Evolutionary conservation across 139 green algal genomes (phyloP).

Genomic region (Chlamydomonas sp.): DNA sequence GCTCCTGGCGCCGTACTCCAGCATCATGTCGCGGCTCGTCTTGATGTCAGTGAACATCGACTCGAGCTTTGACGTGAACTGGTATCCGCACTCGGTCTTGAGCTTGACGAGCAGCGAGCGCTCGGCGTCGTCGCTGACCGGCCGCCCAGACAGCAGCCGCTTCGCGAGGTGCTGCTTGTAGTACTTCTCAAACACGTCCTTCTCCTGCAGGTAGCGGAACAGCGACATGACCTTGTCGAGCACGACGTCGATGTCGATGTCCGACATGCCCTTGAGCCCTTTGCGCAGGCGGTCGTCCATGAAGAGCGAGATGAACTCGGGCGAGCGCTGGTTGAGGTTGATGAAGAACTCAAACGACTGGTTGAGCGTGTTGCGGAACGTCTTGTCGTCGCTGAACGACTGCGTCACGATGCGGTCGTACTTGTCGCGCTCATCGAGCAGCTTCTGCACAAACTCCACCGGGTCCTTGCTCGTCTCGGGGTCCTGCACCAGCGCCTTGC

Average conservation of each 20-base stretch:
- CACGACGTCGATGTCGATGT: slow-evolving; percentile 80
- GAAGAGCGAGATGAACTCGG: slow-evolving; percentile 95
- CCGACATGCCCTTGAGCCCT: slow-evolving; percentile 63
- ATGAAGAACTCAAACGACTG: slow-evolving; percentile 90
- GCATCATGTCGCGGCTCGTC: slow-evolving; percentile 79
- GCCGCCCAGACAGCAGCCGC: slow-evolving; percentile 73
- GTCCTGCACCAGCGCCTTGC: slow-evolving; percentile 55
- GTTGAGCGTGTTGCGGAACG: slow-evolving; percentile 84
- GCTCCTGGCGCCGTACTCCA: slow-evolving; percentile 61
- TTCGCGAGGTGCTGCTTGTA: slow-evolving; percentile 99
- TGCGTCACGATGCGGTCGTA: slow-evolving; percentile 75
- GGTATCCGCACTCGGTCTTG: slow-evolving; percentile 85
- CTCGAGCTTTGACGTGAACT: slow-evolving; percentile 80
- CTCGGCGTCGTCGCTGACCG: slow-evolving; percentile 69
- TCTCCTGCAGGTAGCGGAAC: slow-evolving; percentile 90
- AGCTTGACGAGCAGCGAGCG: slow-evolving; percentile 90
- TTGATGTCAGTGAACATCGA: slow-evolving; percentile 98
- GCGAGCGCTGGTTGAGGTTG: slow-evolving; percentile 81
- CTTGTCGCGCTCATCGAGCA: slow-evolving; percentile 84
- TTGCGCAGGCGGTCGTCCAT: slow-evolving; percentile 90
- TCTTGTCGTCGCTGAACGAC: slow-evolving; percentile 79
- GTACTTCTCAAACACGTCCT: slow-evolving; percentile 99
- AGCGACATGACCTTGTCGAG: slow-evolving; percentile 92
- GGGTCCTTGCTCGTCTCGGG: slow-evolving; percentile 65
- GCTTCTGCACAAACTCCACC: slow-evolving; percentile 77